Evolutionary conservation across 2,329 filamentous ascomycete genomes (phyloP).

Genomic region (Cladosporium sp.): DNA sequence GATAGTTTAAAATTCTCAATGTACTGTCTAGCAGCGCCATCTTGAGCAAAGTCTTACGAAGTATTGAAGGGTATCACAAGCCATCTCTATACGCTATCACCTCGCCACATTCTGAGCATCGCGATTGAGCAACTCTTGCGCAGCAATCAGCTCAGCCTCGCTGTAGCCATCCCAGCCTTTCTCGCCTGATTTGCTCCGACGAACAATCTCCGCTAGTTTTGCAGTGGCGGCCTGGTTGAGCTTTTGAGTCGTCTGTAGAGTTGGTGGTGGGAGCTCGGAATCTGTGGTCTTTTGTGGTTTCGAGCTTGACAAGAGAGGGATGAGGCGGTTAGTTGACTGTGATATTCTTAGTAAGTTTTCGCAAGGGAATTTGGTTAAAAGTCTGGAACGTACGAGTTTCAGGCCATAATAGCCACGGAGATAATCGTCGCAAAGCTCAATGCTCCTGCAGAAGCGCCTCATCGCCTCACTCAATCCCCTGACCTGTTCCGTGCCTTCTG

Average conservation of each 20-base stretch:
- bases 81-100: constrained; percentile 18
- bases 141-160: constrained; percentile 66
- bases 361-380: background rate
- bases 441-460: constrained; percentile 80
- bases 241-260: constrained; percentile 57
- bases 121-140: constrained; percentile 61
- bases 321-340: constrained; percentile 22
- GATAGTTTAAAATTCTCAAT: too few species aligned
- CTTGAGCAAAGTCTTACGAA: background rate
- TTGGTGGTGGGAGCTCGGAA: constrained; percentile 46
- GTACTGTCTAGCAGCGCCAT: background rate
- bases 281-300: constrained; percentile 28
- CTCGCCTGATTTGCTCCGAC: constrained; percentile 57
- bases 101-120: constrained; percentile 38
- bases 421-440: constrained; percentile 92
- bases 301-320: constrained; percentile 20
- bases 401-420: constrained; percentile 89
- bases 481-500: constrained; percentile 33
- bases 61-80: background rate
- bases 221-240: constrained; percentile 69
- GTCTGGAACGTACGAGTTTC: constrained; percentile 60
- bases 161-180: constrained; percentile 70
- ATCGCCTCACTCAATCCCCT: constrained; percentile 66
- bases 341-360: constrained; percentile 7
- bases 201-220: constrained; percentile 73